Evolutionary conservation across 2,329 filamentous ascomycete genomes (phyloP).

Genomic region (Triangularia setosa): DNA sequence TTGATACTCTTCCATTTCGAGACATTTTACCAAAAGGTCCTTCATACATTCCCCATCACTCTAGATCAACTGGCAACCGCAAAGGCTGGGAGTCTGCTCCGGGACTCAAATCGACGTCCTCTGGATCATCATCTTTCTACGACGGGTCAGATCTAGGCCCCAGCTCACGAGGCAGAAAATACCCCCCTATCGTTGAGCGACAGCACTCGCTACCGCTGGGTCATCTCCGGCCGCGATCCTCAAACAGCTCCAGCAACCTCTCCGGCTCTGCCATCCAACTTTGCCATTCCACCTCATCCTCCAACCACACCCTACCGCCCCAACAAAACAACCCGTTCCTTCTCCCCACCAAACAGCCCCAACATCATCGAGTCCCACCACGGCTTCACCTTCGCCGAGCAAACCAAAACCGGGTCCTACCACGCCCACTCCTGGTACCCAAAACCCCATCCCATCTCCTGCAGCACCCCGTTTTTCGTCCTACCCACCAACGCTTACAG

Average conservation of each 20-base stretch:
- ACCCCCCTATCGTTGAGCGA: background rate
- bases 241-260: background rate
- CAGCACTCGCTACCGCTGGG: background rate
- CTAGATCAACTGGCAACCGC: background rate
- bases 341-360: background rate
- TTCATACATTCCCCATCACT: background rate
- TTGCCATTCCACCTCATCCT: background rate
- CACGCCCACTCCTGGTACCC: background rate
- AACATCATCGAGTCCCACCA: background rate
- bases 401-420: background rate
- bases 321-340: background rate
- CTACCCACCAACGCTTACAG: background rate
- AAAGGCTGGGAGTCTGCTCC: too few species aligned
- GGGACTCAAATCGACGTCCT: background rate
- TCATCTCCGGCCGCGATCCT: background rate
- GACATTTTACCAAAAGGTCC: background rate
- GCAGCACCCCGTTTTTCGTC: background rate
- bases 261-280: background rate
- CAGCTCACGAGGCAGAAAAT: background rate
- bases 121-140: background rate
- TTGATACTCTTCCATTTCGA: background rate
- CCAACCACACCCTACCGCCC: background rate
- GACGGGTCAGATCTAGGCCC: background rate
- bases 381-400: background rate
- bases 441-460: background rate